phyloP scores from a whole-genome alignment of 257 asterid species.

The Nicotiana attenuata region DNA sequence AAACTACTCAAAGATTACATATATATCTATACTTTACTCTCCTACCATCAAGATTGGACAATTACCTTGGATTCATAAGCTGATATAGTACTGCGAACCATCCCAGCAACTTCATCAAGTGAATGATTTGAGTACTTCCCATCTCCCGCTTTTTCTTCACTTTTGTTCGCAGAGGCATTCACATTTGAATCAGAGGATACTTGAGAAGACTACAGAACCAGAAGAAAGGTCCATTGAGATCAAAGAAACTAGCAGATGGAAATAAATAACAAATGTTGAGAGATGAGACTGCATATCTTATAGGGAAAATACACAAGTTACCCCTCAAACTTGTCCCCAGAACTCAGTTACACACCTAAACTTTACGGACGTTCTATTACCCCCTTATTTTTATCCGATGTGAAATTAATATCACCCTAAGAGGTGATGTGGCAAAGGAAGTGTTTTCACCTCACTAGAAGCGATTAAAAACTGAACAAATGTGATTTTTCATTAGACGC shows the following conservation, averaged over 20 bases:
- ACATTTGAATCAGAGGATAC: slow-evolving; percentile 68
- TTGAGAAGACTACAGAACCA: slow-evolving; percentile 63
- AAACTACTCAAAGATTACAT: not conserved
- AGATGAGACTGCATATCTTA: not conserved
- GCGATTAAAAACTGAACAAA: too few species aligned
- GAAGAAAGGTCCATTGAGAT: not conserved
- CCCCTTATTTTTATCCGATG: too few species aligned
- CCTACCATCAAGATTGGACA: not conserved
- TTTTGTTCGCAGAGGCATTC: slow-evolving; percentile 39
- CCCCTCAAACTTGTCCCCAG: too few species aligned
- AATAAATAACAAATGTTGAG: not conserved
- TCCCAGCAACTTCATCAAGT: slow-evolving; percentile 87
- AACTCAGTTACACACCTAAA: too few species aligned
- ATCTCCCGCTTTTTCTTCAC: slow-evolving; percentile 64
- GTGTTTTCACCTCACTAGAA: too few species aligned
- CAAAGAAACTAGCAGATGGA: not conserved
- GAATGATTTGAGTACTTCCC: slow-evolving; percentile 46
- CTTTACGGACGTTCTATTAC: too few species aligned
- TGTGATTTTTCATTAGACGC: too few species aligned
- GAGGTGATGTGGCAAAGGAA: too few species aligned
- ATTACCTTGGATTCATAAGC: slow-evolving; percentile 90
- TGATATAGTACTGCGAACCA: slow-evolving; percentile 74
- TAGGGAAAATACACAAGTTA: too few species aligned
- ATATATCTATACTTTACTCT: not conserved
- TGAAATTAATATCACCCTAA: too few species aligned